Evolutionary conservation across 495 filamentous ascomycete species (phyloP).

Genomic region (Friedmanniomyces endolithicus): DNA sequence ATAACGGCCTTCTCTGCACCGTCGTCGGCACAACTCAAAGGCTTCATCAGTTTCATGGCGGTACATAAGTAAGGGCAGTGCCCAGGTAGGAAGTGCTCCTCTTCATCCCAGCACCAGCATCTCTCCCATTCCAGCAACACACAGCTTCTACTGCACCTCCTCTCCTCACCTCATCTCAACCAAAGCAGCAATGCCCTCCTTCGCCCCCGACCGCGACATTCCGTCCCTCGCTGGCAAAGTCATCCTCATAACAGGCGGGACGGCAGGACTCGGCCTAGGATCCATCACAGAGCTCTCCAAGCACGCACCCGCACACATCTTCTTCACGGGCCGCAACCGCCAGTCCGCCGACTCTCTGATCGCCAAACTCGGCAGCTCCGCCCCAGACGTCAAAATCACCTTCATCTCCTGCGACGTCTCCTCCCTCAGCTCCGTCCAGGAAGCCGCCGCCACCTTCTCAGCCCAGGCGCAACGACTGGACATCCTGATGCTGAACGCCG

Average conservation of each 20-base stretch:
- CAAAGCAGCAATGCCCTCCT: not conserved
- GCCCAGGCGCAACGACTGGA: slow-evolving; percentile 1
- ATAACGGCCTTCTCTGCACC: no score
- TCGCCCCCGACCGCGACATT: slow-evolving; percentile 2
- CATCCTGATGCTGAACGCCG: slow-evolving; percentile 12
- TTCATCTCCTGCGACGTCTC: slow-evolving; percentile 12
- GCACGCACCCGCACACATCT: slow-evolving; percentile 13
- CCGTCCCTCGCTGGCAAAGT: slow-evolving; percentile 1
- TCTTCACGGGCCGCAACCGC: slow-evolving; percentile 8
- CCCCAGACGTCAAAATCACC: slow-evolving; percentile 4
- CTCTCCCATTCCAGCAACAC: not conserved
- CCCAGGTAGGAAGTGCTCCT: no score
- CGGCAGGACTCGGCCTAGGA: slow-evolving; percentile 8
- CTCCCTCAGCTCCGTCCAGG: slow-evolving; percentile 3
- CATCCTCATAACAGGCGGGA: slow-evolving; percentile 8
- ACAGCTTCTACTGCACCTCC: not conserved
- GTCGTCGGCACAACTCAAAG: no score
- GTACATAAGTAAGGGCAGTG: no score
- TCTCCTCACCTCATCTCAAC: not conserved
- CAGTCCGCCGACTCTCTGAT: slow-evolving; percentile 6
- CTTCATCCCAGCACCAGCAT: no score
- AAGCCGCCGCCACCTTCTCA: not conserved
- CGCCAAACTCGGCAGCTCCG: not conserved
- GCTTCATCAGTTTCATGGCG: no score
- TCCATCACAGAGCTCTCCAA: slow-evolving; percentile 12